phyloP scores from a whole-genome alignment of 768 basidiomycete genomes.

The Fomitopsis serialis region DNA sequence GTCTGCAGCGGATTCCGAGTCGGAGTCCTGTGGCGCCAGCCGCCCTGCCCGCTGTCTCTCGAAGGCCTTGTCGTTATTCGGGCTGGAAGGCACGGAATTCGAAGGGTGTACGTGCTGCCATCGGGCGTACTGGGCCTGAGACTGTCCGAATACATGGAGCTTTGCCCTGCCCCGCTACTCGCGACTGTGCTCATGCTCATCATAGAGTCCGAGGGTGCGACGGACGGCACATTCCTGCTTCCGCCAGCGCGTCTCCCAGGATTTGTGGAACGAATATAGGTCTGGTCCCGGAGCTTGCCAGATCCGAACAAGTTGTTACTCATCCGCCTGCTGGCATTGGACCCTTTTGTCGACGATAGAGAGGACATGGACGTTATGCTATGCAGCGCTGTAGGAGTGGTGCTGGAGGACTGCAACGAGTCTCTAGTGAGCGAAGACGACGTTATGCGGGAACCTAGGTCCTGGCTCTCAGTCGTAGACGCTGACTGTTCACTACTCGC shows the following conservation, averaged over 20 bases:
- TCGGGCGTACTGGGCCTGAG: slow-evolving; percentile 56
- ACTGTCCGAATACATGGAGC: slow-evolving; percentile 39
- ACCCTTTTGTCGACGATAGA: slow-evolving; percentile 29
- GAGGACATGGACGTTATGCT: slow-evolving; percentile 19
- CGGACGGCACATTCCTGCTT: slow-evolving; percentile 28
- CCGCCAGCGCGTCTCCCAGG: slow-evolving; percentile 36
- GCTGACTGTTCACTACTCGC: slow-evolving; percentile 3
- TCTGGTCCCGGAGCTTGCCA: slow-evolving; percentile 70
- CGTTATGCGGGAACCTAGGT: slow-evolving; percentile 6
- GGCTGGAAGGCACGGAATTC: slow-evolving; percentile 37
- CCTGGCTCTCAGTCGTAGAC: slow-evolving; percentile 6
- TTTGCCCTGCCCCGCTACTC: slow-evolving; percentile 40
- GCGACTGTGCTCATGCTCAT: slow-evolving; percentile 33
- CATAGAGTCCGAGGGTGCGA: slow-evolving; percentile 41
- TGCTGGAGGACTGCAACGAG: slow-evolving; percentile 23
- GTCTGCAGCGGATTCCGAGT: slow-evolving; percentile 10
- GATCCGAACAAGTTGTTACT: slow-evolving; percentile 88
- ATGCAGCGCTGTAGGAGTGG: slow-evolving; percentile 28
- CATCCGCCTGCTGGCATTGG: slow-evolving; percentile 60
- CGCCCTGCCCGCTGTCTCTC: slow-evolving; percentile 20
- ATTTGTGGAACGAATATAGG: slow-evolving; percentile 56
- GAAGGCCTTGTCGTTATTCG: slow-evolving; percentile 30
- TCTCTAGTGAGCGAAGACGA: slow-evolving; percentile 11
- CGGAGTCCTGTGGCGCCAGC: slow-evolving; percentile 30
- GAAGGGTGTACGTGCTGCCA: slow-evolving; percentile 31